Conservation (phyloP, 345 rosid species). For the Clausena lansium region DNA sequence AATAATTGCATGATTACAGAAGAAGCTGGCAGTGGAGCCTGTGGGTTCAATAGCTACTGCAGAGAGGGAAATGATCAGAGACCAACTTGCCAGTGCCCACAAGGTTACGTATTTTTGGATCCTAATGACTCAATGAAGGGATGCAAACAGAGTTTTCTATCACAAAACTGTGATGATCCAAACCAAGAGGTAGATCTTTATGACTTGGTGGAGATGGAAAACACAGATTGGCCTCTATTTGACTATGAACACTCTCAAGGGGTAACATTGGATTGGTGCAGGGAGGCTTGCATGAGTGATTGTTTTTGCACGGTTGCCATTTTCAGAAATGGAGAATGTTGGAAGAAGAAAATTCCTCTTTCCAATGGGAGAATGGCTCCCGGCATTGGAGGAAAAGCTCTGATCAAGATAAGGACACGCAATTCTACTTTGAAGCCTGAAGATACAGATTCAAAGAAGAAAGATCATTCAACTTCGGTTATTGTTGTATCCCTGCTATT, state of each 20-base stretch:
- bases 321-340: conserved; percentile 22
- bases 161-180: conserved; percentile 35
- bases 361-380: conserved; percentile 33
- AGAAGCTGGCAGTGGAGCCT: conserved; percentile 39
- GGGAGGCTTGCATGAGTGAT: conserved; percentile 42
- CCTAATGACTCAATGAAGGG: conserved; percentile 35
- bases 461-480: conserved; percentile 6
- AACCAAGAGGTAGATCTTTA: conserved; percentile 23
- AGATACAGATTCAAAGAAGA: conserved; percentile 11
- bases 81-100: conserved; percentile 49
- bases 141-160: conserved; percentile 32
- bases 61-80: conserved; percentile 25
- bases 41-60: conserved; percentile 64
- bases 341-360: conserved; percentile 55
- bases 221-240: conserved; percentile 30
- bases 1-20: conserved; percentile 33
- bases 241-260: conserved; percentile 31
- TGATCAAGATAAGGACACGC: conserved; percentile 34
- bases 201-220: conserved; percentile 14
- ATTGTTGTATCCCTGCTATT: conserved; percentile 23
- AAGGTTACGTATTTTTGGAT: conserved; percentile 37
- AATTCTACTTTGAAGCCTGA: conserved; percentile 15
- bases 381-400: conserved; percentile 20
- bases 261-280: conserved; percentile 39
- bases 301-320: conserved; percentile 57